These are phyloP conservation scores for Aspergillus fumigatiaffinis DNA, from an alignment of 2,329 filamentous ascomycete species.

Conservation along the genomic window DNA sequence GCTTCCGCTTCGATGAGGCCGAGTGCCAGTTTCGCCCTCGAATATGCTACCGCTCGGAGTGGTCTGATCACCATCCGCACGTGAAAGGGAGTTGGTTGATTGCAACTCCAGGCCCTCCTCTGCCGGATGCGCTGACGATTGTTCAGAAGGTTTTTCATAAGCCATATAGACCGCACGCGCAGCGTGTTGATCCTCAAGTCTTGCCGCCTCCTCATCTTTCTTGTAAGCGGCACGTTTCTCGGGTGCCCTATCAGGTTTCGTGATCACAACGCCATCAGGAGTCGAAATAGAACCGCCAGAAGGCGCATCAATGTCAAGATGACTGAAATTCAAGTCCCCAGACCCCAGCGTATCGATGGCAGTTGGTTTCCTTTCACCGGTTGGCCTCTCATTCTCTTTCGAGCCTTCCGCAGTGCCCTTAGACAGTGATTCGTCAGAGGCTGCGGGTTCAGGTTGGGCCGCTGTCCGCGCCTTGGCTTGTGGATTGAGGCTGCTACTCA, in stretches of 20 bases:
- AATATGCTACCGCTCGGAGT: conserved; percentile 63
- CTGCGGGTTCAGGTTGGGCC: conserved; percentile 28
- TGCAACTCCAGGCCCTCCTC: conserved; percentile 33
- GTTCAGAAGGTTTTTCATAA: conserved; percentile 46
- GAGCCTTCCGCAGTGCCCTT: conserved; percentile 26
- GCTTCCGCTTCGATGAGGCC: conserved; percentile 62
- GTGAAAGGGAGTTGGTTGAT: conserved; percentile 25
- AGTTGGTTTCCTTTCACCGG: conserved; percentile 59
- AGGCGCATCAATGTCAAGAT: conserved; percentile 65
- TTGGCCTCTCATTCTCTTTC: conserved; percentile 24
- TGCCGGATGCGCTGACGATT: conserved; percentile 37
- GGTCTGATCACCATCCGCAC: conserved; percentile 52
- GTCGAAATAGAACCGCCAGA: conserved; percentile 33
- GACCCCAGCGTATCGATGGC: conserved; percentile 85
- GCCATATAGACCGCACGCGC: conserved; percentile 59
- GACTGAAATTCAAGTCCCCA: conserved; percentile 83
- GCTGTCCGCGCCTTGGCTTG: conserved; percentile 44
- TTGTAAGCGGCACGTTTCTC: conserved; percentile 34
- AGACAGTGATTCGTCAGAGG: conserved; percentile 23
- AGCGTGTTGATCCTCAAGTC: conserved; percentile 56
- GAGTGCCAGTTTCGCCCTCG: conserved; percentile 55
- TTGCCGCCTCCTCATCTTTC: conserved; percentile 52
- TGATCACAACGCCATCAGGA: conserved; percentile 36
- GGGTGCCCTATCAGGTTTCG: conserved; percentile 28
- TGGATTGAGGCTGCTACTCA: conserved; percentile 60